Percentiles rank a stretch among this genome's conserved stretches.
Evolutionary conservation across 345 rosid species (phyloP).

Genomic region (Tarenaya hassleriana): DNA sequence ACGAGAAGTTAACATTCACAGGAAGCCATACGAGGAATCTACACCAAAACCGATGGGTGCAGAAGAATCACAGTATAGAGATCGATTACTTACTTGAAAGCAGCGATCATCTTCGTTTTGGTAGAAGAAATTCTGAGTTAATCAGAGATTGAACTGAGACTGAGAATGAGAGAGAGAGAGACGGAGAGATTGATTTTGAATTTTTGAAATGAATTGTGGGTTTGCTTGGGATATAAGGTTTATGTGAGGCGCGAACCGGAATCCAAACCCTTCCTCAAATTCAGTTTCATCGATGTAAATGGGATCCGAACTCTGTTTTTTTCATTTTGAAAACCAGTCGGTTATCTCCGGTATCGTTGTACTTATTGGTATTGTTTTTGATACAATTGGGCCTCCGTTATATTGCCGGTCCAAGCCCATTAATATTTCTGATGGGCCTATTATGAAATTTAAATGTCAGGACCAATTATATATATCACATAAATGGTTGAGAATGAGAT

Average conservation of each 20-base stretch:
- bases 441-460: too few species aligned
- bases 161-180: conserved; percentile 12
- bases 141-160: conserved; percentile 13
- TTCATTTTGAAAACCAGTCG: conserved; percentile 4
- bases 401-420: too few species aligned
- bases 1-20: too few species aligned
- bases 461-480: too few species aligned
- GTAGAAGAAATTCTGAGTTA: conserved; percentile 11
- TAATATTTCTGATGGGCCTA: too few species aligned
- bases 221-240: background rate
- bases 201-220: background rate
- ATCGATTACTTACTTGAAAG: conserved; percentile 54
- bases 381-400: background rate
- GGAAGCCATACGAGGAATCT: too few species aligned
- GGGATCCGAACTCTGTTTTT: conserved; percentile 15
- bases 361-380: too few species aligned
- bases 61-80: conserved; percentile 10
- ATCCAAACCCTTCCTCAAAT: conserved; percentile 11
- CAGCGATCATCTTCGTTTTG: conserved; percentile 47
- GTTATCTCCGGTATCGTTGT: background rate
- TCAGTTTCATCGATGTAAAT: background rate
- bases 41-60: conserved; percentile 1
- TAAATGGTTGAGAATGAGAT: too few species aligned
- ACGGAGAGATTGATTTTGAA: conserved; percentile 14
- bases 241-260: conserved; percentile 43